Evolutionary conservation across 2,329 filamentous ascomycete species (phyloP).

Genomic region (Lasiodiplodia theobromae): DNA sequence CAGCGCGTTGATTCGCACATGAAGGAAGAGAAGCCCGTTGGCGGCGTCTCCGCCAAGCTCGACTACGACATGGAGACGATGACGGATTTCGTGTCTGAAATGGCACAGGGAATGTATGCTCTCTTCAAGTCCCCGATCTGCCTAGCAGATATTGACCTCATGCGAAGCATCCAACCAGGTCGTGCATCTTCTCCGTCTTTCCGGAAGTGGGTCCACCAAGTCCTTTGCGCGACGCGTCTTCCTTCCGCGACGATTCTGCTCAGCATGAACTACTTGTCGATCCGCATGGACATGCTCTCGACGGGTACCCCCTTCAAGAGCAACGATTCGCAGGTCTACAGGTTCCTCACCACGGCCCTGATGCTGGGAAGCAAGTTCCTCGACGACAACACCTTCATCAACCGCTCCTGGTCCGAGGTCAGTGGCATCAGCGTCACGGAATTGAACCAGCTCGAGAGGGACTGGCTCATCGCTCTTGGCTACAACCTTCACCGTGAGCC

Average conservation of each 20-base stretch:
- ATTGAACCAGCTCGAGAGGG: slow-evolving; percentile 83
- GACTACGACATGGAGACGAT: slow-evolving; percentile 97
- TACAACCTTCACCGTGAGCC: slow-evolving; percentile 90
- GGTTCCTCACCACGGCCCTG: slow-evolving; percentile 83
- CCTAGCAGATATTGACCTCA: slow-evolving; percentile 68
- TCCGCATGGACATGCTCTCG: slow-evolving; percentile 79
- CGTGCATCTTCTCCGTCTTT: slow-evolving; percentile 74
- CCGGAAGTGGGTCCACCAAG: slow-evolving; percentile 90
- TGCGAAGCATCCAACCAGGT: slow-evolving; percentile 68
- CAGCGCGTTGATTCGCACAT: slow-evolving; percentile 48
- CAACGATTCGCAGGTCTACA: slow-evolving; percentile 77
- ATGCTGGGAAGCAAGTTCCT: slow-evolving; percentile 94
- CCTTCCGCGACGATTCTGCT: slow-evolving; percentile 91
- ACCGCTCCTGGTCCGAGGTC: slow-evolving; percentile 94
- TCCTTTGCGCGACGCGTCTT: slow-evolving; percentile 86
- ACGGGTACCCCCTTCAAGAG: slow-evolving; percentile 49
- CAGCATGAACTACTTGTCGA: slow-evolving; percentile 87
- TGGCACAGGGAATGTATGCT: slow-evolving; percentile 77
- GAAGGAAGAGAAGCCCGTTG: slow-evolving; percentile 73
- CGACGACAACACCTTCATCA: slow-evolving; percentile 97
- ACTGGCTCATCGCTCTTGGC: slow-evolving; percentile 83
- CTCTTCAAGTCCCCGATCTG: slow-evolving; percentile 62
- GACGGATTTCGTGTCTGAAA: slow-evolving; percentile 93
- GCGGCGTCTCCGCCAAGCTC: slow-evolving; percentile 90
- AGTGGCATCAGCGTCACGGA: slow-evolving; percentile 86